These are phyloP conservation scores for Coprinellus aureogranulatus DNA, from an alignment of 768 basidiomycete species.

Conservation along the genomic window DNA sequence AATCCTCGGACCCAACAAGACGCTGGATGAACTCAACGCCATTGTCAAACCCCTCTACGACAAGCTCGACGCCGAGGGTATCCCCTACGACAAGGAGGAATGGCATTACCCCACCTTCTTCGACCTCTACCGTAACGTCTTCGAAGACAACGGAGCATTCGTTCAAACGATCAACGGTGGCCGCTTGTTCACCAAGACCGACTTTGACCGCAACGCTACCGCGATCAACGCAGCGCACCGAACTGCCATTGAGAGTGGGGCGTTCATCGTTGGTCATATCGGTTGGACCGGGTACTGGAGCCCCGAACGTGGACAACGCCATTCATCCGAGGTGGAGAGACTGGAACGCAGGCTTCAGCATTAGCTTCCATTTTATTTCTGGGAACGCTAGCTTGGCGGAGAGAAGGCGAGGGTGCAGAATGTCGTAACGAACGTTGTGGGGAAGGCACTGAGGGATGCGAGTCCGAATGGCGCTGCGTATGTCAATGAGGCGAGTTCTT, in stretches of 20 bases:
- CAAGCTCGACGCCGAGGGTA: slow-evolving; percentile 3
- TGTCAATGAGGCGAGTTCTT: slow-evolving; percentile 2
- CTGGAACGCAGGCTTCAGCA: neutral
- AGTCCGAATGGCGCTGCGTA: slow-evolving; percentile 11
- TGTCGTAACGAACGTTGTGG: slow-evolving; percentile 7
- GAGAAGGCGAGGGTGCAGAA: slow-evolving; percentile 6
- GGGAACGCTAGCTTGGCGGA: neutral
- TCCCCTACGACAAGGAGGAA: slow-evolving; percentile 4
- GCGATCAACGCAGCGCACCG: slow-evolving; percentile 8
- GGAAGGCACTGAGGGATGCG: slow-evolving; percentile 10
- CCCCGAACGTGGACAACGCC: slow-evolving; percentile 1
- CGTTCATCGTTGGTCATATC: slow-evolving; percentile 8
- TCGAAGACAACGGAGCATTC: slow-evolving; percentile 10
- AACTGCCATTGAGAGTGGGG: neutral
- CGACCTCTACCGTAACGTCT: slow-evolving; percentile 14
- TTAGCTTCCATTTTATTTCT: neutral
- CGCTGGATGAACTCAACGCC: neutral
- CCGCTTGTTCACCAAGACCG: slow-evolving; percentile 10
- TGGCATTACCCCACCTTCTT: slow-evolving; percentile 15
- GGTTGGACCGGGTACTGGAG: neutral
- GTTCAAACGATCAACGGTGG: slow-evolving; percentile 10
- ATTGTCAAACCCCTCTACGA: slow-evolving; percentile 13
- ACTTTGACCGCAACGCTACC: slow-evolving; percentile 9
- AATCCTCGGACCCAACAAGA: slow-evolving; percentile 13
- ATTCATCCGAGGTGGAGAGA: slow-evolving; percentile 9